These are phyloP conservation scores for Shiraia sp. DNA, from an alignment of 2,329 filamentous ascomycete genomes.

Conservation along the genomic window DNA sequence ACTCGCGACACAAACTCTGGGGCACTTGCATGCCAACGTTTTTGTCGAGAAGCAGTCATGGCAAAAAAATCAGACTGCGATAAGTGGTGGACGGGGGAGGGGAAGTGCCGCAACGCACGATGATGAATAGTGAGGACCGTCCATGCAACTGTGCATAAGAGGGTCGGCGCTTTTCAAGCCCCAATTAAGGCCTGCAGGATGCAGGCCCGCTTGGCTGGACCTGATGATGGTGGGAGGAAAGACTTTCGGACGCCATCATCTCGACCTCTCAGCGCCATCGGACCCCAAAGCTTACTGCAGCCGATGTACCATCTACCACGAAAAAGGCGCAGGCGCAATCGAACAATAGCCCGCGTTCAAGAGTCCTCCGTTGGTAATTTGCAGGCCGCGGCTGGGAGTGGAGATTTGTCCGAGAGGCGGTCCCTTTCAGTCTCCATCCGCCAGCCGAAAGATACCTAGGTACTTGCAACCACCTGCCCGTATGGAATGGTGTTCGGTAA, in stretches of 20 bases:
- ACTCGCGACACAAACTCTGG: slow-evolving; percentile 22
- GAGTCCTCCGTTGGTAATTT: background rate
- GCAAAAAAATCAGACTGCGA: slow-evolving; percentile 2
- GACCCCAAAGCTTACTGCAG: slow-evolving; percentile 12
- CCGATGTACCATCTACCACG: slow-evolving; percentile 7
- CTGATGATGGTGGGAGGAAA: slow-evolving; percentile 19
- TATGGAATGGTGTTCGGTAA: slow-evolving; percentile 22
- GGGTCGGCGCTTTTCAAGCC: slow-evolving; percentile 27
- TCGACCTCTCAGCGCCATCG: slow-evolving; percentile 30
- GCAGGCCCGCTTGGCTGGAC: slow-evolving; percentile 32
- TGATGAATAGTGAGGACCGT: slow-evolving; percentile 25
- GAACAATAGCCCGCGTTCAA: slow-evolving; percentile 1
- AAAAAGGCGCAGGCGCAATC: slow-evolving; percentile 15
- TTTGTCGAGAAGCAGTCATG: background rate
- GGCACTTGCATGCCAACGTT: slow-evolving; percentile 12
- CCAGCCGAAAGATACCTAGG: slow-evolving; percentile 24
- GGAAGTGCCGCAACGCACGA: slow-evolving; percentile 21
- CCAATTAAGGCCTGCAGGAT: slow-evolving; percentile 28
- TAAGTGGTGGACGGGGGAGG: slow-evolving; percentile 11
- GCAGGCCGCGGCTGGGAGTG: slow-evolving; percentile 25
- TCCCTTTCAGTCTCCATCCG: slow-evolving; percentile 17
- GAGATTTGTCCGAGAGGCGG: slow-evolving; percentile 23
- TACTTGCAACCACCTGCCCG: slow-evolving; percentile 31
- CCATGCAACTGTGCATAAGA: slow-evolving; percentile 27
- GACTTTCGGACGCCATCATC: slow-evolving; percentile 15